Conservation (phyloP, 139 green algal genomes). For the Chlamydomonas applanata region DNA sequence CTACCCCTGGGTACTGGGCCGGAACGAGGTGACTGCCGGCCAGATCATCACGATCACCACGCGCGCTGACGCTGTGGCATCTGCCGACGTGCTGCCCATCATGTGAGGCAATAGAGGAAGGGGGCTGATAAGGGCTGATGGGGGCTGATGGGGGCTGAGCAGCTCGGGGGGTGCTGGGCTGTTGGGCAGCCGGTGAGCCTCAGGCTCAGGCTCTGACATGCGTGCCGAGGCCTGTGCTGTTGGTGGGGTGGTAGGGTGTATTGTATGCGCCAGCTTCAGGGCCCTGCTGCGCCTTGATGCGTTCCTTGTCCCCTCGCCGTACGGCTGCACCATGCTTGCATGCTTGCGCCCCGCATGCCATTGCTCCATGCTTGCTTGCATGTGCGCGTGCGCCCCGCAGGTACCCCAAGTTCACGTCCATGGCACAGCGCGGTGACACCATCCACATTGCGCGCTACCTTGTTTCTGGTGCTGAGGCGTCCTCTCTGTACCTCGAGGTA, state of each 20-base stretch:
- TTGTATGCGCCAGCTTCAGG: too few relatives aligned
- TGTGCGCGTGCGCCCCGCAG: slow-evolving; percentile 6
- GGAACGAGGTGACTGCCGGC: slow-evolving; percentile 16
- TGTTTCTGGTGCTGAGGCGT: slow-evolving; percentile 79
- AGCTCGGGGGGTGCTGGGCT: not conserved
- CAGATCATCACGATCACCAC: slow-evolving; percentile 36
- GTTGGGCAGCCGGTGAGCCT: not conserved
- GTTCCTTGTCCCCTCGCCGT: too few relatives aligned
- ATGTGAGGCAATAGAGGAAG: too few relatives aligned
- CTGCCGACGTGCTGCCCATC: slow-evolving; percentile 64
- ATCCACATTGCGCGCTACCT: slow-evolving; percentile 92
- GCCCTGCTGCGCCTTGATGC: too few relatives aligned
- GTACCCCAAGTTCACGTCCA: slow-evolving; percentile 73
- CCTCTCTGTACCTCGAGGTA: slow-evolving; percentile 81
- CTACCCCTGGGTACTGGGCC: slow-evolving; percentile 34
- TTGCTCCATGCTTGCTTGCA: not conserved
- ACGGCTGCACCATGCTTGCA: too few relatives aligned
- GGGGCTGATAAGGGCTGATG: too few relatives aligned
- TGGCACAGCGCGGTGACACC: slow-evolving; percentile 71
- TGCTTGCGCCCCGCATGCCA: not conserved
- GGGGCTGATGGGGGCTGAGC: too few relatives aligned
- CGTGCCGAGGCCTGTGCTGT: too few relatives aligned
- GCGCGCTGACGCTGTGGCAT: slow-evolving; percentile 42
- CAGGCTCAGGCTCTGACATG: too few relatives aligned
- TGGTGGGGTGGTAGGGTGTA: too few relatives aligned